phyloP scores from a whole-genome alignment of 257 asterid species.

The Agastache rugosa region DNA sequence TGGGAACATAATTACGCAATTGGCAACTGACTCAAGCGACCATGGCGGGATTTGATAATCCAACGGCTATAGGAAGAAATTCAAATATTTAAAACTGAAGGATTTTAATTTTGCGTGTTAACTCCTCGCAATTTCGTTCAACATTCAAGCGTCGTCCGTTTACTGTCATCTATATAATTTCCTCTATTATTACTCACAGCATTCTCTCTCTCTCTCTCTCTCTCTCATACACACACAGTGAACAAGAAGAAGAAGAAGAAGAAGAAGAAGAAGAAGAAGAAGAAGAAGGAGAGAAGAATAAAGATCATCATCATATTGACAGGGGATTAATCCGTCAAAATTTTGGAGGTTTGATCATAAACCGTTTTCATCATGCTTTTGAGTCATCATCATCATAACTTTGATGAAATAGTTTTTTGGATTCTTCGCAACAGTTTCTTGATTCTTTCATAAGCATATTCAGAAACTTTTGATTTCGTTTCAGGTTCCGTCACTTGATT shows the following conservation, averaged over 20 bases:
- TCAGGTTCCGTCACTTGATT: not conserved
- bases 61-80: constrained; percentile 52
- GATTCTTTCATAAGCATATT: not conserved
- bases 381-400: not conserved
- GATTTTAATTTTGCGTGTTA: constrained; percentile 26
- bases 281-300: constrained; percentile 2
- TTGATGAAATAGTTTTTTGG: not conserved
- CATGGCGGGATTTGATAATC: constrained; percentile 46
- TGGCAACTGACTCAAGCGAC: constrained; percentile 37
- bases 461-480: not conserved
- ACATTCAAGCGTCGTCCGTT: constrained; percentile 6
- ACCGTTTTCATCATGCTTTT: constrained; percentile 19
- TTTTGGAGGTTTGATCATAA: constrained; percentile 22
- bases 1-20: not conserved
- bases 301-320: constrained; percentile 6
- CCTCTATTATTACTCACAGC: not conserved
- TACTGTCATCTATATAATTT: not conserved
- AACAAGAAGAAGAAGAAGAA: not conserved
- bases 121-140: not conserved
- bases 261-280: not conserved
- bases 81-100: constrained; percentile 50
- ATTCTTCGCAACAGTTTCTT: not conserved
- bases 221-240: constrained; percentile 1
- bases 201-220: not conserved
- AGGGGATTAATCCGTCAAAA: constrained; percentile 12